Base-by-base conservation (phyloP, 1,139 yeast species). In the Scheffersomyces quercinus region DNA sequence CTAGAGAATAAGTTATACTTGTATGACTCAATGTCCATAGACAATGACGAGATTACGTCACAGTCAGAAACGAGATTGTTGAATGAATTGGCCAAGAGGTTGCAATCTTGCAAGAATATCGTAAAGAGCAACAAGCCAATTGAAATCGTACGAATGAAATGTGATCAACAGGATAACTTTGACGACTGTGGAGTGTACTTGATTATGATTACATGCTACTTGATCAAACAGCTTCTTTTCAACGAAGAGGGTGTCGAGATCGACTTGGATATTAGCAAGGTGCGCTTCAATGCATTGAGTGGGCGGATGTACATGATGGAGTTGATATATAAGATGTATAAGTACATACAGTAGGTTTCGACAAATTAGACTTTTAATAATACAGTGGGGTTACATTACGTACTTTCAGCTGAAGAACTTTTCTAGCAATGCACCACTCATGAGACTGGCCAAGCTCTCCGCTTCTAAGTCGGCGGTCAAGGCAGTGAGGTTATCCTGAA, bases 141-240 rank as follows among this genome's bases (percentile, higher is more conserved):
- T 13, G 53, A 58, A 33, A 46, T 70, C 1, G 44, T 60, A 6
- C 52, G 57, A 28, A 59, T 67, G 62, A 56, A 58, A 36, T 71
- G 76, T 41, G 71, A 69, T 49, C 79, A 74, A 48, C 79, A 74
- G 48, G 55, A 62, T 5, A 74, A 74, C 48, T 71, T 68, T 38
- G 78, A 73, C 50, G 79, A 74, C 52, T 74, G 79, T 52, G 79
- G 79, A 0, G 73, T 74, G 5, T 72, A 60, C 49, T 54, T 70
- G 38, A 56, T 71, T 28, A 73, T 73, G 78, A 63, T 67, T 16
- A 63, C 77, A 8, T 67, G 75, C 44, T 59, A 55, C 43, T 56
- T 73, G 45, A 49, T 71, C 4, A 53, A 62, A 12, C 47, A 39
- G 29, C 36, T 54, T 35, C 34, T 46, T 11, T 31, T 36, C 28